Evolutionary conservation across 1,139 yeast species (phyloP).

Genomic region (Nakaseomyces bracarensis): DNA sequence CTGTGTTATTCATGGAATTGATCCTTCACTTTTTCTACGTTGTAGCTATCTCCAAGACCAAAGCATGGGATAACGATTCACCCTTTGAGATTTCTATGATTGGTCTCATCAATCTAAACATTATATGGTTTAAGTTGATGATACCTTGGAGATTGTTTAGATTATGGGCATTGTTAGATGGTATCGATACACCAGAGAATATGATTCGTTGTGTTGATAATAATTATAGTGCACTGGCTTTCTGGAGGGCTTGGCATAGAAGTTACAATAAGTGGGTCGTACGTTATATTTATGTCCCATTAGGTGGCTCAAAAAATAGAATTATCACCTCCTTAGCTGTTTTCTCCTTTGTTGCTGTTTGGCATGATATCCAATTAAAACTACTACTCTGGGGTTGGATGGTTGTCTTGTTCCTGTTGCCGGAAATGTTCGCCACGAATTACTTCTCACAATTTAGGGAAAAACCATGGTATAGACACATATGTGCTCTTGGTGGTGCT

Average conservation of each 20-base stretch:
- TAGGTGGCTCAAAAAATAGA: slow-evolving; percentile 71
- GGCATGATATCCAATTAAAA: slow-evolving; percentile 94
- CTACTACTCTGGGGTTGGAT: slow-evolving; percentile 95
- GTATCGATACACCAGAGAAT: slow-evolving; percentile 94
- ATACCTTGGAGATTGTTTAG: slow-evolving; percentile 96
- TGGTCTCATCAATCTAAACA: slow-evolving; percentile 79
- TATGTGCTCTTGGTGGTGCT: slow-evolving; percentile 84
- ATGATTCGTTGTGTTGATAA: slow-evolving; percentile 96
- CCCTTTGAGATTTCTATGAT: slow-evolving; percentile 94
- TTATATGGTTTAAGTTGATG: slow-evolving; percentile 84
- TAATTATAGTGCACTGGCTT: slow-evolving; percentile 83
- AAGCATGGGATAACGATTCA: slow-evolving; percentile 84
- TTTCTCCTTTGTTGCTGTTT: slow-evolving; percentile 93
- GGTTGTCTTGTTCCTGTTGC: slow-evolving; percentile 77
- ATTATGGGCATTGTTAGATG: slow-evolving; percentile 84
- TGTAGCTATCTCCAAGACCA: slow-evolving; percentile 76
- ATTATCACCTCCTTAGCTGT: slow-evolving; percentile 72
- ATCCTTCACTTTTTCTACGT: slow-evolving; percentile 83
- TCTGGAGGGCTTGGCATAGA: slow-evolving; percentile 99
- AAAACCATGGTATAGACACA: slow-evolving; percentile 66
- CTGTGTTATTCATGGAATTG: slow-evolving; percentile 82
- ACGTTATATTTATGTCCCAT: slow-evolving; percentile 73
- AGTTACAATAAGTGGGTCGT: slow-evolving; percentile 86
- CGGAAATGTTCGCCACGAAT: slow-evolving; percentile 65
- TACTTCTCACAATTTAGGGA: slow-evolving; percentile 36